Percentiles rank a stretch among this genome's conserved stretches.
phyloP scores from a whole-genome alignment of 108 stramenopile species.

The Skeletonema marinoi region DNA sequence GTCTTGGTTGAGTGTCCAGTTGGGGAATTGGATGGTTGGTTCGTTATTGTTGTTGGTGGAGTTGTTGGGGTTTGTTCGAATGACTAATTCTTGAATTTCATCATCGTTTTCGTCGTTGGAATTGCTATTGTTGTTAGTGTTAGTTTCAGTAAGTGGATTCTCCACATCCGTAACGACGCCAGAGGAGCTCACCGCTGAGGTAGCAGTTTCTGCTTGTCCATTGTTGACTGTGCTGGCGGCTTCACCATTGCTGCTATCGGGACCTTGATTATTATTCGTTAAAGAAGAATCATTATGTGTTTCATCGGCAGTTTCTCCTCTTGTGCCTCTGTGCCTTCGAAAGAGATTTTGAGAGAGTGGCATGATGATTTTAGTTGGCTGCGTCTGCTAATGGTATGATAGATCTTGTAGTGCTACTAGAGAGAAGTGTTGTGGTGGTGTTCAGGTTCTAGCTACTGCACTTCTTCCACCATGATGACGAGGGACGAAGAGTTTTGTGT shows the following conservation, averaged over 20 bases:
- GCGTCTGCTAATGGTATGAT: neutral
- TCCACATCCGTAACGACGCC: neutral
- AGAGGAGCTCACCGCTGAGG: neutral
- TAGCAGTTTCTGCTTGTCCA: neutral
- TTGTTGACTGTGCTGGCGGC: neutral
- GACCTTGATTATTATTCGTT: neutral
- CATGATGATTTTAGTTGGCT: neutral
- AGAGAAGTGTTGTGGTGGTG: neutral
- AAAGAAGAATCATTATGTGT: neutral
- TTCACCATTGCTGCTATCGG: neutral
- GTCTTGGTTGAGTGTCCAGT: slow-evolving; percentile 14
- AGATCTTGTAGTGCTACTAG: neutral
- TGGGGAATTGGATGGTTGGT: neutral
- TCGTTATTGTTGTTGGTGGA: slow-evolving; percentile 5
- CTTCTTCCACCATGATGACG: no score
- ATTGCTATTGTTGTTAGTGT: neutral
- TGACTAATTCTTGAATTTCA: slow-evolving; percentile 34
- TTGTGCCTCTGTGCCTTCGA: neutral
- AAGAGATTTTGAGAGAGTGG: neutral
- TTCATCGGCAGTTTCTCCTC: neutral
- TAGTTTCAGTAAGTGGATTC: neutral
- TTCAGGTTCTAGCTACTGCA: no score
- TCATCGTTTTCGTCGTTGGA: neutral
- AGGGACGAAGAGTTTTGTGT: neutral
- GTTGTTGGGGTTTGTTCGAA: slow-evolving; percentile 21